Conservation (phyloP, 129 eudicot species). For the Logfia minima region DNA sequence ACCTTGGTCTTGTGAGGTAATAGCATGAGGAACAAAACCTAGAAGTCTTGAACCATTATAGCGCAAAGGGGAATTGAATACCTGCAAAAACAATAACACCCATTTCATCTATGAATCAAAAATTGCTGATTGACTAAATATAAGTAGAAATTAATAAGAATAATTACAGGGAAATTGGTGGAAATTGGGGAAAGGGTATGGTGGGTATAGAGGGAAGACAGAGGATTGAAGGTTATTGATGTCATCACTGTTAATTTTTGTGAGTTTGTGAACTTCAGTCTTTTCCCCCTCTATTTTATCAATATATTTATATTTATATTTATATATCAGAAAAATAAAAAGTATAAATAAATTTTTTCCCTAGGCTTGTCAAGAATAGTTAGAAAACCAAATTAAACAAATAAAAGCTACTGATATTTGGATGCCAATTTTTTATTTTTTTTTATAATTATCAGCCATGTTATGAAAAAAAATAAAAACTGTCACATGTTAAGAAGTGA, state of each 20-base stretch:
- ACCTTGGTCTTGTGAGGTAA: slow-evolving; percentile 51
- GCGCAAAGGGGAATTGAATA: slow-evolving; percentile 26
- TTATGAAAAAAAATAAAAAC: no score
- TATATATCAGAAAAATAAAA: no score
- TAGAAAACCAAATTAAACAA: no score
- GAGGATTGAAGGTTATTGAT: slow-evolving; percentile 28
- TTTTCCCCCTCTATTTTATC: neutral
- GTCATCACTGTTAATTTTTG: slow-evolving; percentile 21
- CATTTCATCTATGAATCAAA: neutral
- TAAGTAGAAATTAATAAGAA: neutral
- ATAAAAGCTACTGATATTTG: no score
- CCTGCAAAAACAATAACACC: slow-evolving; percentile 29
- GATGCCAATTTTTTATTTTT: no score
- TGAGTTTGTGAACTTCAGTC: neutral
- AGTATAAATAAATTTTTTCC: no score
- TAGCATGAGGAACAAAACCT: slow-evolving; percentile 38
- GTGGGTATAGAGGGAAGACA: slow-evolving; percentile 24
- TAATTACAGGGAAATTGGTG: slow-evolving; percentile 17
- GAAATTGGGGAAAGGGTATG: slow-evolving; percentile 22
- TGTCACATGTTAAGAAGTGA: no score
- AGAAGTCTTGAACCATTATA: slow-evolving; percentile 18
- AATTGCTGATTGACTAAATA: neutral
- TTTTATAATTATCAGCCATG: no score
- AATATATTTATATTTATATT: no score
- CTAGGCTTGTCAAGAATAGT: no score